phyloP scores from a whole-genome alignment of 2,329 filamentous ascomycete genomes.

The Colletotrichum australisinense region DNA sequence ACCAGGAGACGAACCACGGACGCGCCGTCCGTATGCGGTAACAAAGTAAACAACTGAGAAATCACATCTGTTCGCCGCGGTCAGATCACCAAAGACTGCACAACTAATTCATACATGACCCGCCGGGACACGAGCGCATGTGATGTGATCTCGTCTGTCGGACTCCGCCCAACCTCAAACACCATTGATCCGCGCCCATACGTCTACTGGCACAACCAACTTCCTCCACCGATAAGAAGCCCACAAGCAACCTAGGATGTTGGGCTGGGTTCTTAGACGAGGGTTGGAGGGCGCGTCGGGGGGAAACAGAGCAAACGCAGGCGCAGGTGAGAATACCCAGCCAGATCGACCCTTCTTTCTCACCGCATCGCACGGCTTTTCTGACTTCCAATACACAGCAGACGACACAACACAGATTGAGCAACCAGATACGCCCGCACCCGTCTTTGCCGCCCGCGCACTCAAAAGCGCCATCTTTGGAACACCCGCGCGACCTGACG shows the following conservation, averaged over 20 bases:
- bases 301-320: slow-evolving; percentile 38
- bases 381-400: slow-evolving; percentile 31
- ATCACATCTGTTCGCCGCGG: slow-evolving; percentile 30
- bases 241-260: slow-evolving; percentile 52
- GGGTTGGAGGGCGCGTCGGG: slow-evolving; percentile 54
- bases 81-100: slow-evolving; percentile 25
- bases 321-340: slow-evolving; percentile 40
- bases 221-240: neutral
- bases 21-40: slow-evolving; percentile 39
- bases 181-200: slow-evolving; percentile 2
- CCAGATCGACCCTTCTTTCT: neutral
- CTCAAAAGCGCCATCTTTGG: slow-evolving; percentile 74
- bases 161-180: slow-evolving; percentile 7
- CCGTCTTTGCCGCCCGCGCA: slow-evolving; percentile 74
- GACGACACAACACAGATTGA: slow-evolving; percentile 61
- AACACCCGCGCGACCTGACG: slow-evolving; percentile 58
- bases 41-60: slow-evolving; percentile 41
- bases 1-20: slow-evolving; percentile 2
- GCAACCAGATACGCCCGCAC: slow-evolving; percentile 72
- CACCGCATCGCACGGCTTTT: neutral
- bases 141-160: slow-evolving; percentile 11
- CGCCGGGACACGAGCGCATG: slow-evolving; percentile 20
- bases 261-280: slow-evolving; percentile 70
- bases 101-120: slow-evolving; percentile 24
- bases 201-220: neutral